A percentile compares a stretch with the other conserved stretches of the same genome.
Evolutionary conservation across 1,139 yeast genomes (phyloP).

Genomic region (Kodamaea sp.): DNA sequence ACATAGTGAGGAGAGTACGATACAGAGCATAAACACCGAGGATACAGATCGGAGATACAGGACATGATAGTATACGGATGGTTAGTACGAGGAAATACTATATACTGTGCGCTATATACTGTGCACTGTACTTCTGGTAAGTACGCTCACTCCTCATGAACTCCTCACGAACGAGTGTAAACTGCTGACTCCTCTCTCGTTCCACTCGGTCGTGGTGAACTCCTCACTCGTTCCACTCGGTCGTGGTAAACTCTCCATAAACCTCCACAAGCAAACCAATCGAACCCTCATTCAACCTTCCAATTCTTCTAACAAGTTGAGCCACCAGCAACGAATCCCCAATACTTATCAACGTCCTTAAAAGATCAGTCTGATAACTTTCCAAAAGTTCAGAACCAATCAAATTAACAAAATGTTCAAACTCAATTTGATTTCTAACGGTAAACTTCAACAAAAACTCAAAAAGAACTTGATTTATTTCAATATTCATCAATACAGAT

Average conservation of each 20-base stretch:
- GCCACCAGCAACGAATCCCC: constrained; percentile 16
- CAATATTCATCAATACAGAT: constrained; percentile 27
- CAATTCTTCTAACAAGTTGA: constrained; percentile 18
- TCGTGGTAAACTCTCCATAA: too few relatives aligned
- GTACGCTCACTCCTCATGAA: too few relatives aligned
- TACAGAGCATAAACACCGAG: too few relatives aligned
- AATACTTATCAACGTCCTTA: constrained; percentile 17
- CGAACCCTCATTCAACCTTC: constrained; percentile 9
- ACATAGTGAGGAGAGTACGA: neutral
- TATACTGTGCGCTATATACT: too few relatives aligned
- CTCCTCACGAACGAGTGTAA: too few relatives aligned
- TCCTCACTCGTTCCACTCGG: too few relatives aligned
- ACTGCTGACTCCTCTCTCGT: too few relatives aligned
- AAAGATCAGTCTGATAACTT: constrained; percentile 9
- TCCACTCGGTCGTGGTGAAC: too few relatives aligned
- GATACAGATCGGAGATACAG: too few relatives aligned
- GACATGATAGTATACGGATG: too few relatives aligned
- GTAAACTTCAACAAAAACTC: constrained; percentile 22
- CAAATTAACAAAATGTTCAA: constrained; percentile 30
- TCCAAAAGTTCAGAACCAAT: constrained; percentile 8
- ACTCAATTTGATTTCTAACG: constrained; percentile 24
- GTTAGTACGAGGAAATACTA: too few relatives aligned
- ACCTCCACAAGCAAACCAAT: neutral
- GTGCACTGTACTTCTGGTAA: too few relatives aligned
- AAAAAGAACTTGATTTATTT: constrained; percentile 18